phyloP scores from a whole-genome alignment of 2,329 filamentous ascomycete species.

The Stylonectria norvegica region DNA sequence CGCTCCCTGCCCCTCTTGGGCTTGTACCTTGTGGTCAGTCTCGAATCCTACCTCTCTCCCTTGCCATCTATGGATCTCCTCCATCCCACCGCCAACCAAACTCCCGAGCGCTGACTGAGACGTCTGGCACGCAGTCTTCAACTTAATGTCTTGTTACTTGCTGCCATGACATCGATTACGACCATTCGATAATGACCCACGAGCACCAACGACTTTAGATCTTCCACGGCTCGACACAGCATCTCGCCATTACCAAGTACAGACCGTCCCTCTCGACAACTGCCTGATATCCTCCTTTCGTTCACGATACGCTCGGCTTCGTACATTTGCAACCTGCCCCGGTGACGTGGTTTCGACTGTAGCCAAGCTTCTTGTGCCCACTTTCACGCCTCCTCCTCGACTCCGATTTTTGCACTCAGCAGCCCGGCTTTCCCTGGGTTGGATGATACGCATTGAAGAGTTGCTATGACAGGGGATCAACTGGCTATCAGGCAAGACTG shows the following conservation, averaged over 20 bases:
- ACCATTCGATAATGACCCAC: conserved; percentile 26
- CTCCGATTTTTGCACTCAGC: conserved; percentile 12
- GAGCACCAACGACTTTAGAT: conserved; percentile 20
- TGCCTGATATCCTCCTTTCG: too few species aligned
- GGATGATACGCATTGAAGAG: conserved; percentile 27
- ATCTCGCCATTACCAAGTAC: too few species aligned
- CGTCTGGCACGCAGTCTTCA: conserved; percentile 14
- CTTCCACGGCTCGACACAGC: too few species aligned
- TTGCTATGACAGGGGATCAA: conserved; percentile 64
- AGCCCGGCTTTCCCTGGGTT: conserved; percentile 19
- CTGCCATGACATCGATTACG: conserved; percentile 24
- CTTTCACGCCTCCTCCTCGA: too few species aligned
- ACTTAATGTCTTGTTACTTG: conserved; percentile 26
- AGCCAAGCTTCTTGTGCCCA: too few species aligned
- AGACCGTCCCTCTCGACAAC: too few species aligned
- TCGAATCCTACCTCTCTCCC: conserved; percentile 21
- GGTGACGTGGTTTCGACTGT: too few species aligned
- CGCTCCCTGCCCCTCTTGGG: conserved; percentile 26
- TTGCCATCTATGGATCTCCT: conserved; percentile 1
- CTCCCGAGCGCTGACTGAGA: not conserved
- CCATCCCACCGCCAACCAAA: not conserved
- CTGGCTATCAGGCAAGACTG: conserved; percentile 49
- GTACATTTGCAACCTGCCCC: too few species aligned
- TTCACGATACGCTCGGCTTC: too few species aligned
- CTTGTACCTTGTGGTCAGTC: conserved; percentile 21